Evolutionary conservation across 306 rosid genomes (phyloP).

Genomic region (Trichosanthes cucumerina): DNA sequence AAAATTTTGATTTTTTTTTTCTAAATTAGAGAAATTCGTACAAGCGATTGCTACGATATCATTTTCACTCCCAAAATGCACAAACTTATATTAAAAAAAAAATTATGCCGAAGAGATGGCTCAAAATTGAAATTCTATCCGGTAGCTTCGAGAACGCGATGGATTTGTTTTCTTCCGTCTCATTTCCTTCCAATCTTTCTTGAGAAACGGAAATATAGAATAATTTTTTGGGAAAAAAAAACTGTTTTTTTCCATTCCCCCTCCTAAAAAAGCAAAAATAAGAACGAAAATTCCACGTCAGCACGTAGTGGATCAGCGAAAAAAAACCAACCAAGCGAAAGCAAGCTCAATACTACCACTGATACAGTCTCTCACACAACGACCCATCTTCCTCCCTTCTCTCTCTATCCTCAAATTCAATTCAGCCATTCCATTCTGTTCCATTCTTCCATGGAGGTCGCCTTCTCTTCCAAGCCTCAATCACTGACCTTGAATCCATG

Average conservation of each 20-base stretch:
- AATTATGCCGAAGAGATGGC: not conserved
- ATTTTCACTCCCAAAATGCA: not conserved
- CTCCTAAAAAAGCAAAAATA: not conserved
- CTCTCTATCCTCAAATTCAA: constrained; percentile 20
- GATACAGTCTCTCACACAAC: not conserved
- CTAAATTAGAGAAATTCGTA: not conserved
- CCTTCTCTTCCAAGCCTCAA: constrained; percentile 40
- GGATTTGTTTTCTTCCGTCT: not conserved
- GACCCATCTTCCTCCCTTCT: constrained; percentile 23
- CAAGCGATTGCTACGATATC: not conserved
- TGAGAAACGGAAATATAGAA: not conserved
- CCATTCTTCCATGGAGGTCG: constrained; percentile 40
- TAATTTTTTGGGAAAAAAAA: not conserved
- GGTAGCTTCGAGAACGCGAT: not conserved
- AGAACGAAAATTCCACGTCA: not conserved
- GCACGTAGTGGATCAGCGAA: constrained; percentile 2
- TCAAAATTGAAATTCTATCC: not conserved
- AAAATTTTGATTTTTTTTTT: not conserved
- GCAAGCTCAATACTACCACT: constrained; percentile 8
- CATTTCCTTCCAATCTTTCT: too few relatives aligned
- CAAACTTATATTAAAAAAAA: not conserved
- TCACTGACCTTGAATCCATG: constrained; percentile 27
- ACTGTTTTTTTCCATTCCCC: too few relatives aligned
- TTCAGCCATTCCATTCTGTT: constrained; percentile 5
- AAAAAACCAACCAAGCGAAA: constrained; percentile 10